Conservation (phyloP, 352 stramenopile genomes). For the Peronospora farinosa region DNA sequence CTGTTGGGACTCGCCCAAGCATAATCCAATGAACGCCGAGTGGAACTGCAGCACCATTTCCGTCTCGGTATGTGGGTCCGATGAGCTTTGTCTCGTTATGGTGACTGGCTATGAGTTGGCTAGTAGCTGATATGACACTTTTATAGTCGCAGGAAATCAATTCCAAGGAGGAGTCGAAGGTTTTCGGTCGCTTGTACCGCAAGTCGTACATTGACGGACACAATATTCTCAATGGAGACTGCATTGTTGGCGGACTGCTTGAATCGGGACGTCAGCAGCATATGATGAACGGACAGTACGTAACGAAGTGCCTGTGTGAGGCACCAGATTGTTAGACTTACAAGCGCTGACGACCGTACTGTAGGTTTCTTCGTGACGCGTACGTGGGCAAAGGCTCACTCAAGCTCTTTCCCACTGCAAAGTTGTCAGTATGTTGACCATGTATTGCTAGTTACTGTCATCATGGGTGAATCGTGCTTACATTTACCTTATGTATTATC, state of each 20-base stretch:
- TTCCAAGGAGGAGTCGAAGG: constrained; percentile 32
- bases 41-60: constrained; percentile 71
- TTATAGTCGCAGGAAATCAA: constrained; percentile 70
- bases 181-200: constrained; percentile 67
- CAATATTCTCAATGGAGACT: constrained; percentile 77
- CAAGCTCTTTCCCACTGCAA: constrained; percentile 61
- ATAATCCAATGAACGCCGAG: constrained; percentile 68
- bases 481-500: neutral
- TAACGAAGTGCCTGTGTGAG: neutral
- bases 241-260: constrained; percentile 64
- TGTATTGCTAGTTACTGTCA: neutral
- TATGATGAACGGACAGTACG: constrained; percentile 60
- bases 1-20: constrained; percentile 61
- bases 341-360: constrained; percentile 1
- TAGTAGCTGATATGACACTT: constrained; percentile 1
- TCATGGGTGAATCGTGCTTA: neutral
- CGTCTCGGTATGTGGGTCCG: constrained; percentile 47
- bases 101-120: neutral
- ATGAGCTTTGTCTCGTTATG: neutral
- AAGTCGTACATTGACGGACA: constrained; percentile 70
- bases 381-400: constrained; percentile 68
- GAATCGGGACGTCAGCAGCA: constrained; percentile 74
- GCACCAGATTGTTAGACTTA: neutral
- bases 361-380: constrained; percentile 52
- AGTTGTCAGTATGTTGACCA: constrained; percentile 45